phyloP scores from a whole-genome alignment of 202 grass and related monocot species.

The Zizania palustris region DNA sequence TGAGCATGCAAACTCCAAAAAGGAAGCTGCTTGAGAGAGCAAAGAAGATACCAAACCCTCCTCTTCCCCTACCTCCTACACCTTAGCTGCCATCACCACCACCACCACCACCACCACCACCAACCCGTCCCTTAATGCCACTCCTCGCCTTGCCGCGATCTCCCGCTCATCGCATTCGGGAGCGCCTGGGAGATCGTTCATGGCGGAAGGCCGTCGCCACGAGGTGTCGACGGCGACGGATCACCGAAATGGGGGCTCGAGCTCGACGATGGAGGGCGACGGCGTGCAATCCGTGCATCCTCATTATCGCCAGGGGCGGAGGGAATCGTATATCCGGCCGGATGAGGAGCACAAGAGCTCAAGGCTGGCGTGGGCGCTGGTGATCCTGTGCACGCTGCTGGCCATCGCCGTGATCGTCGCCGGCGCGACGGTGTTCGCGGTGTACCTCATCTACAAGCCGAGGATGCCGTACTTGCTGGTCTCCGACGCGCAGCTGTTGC shows the following conservation, averaged over 20 bases:
- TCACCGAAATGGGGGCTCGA: not conserved
- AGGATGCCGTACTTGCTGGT: constrained; percentile 81
- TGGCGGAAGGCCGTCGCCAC: not conserved
- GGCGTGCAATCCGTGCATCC: not conserved
- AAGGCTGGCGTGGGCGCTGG: constrained; percentile 39
- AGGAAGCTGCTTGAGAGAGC: constrained; percentile 48
- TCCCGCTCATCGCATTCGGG: not conserved
- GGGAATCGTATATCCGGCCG: not conserved
- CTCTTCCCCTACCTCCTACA: not conserved
- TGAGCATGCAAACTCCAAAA: constrained; percentile 42
- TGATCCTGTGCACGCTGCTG: constrained; percentile 62
- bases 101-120: not conserved
- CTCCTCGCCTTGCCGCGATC: constrained; percentile 19
- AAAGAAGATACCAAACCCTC: constrained; percentile 93
- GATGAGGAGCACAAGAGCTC: constrained; percentile 3
- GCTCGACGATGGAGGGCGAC: not conserved
- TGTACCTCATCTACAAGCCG: constrained; percentile 82
- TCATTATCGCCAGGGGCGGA: not conserved
- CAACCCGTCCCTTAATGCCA: constrained; percentile 27
- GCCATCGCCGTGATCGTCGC: constrained; percentile 62
- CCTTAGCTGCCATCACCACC: not conserved
- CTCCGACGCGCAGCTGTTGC: constrained; percentile 48
- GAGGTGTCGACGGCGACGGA: not conserved
- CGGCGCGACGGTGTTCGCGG: constrained; percentile 66
- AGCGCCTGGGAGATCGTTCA: not conserved